These are phyloP conservation scores for Parafenestella ontariensis DNA, from an alignment of 2,329 filamentous ascomycete genomes.

Conservation along the genomic window DNA sequence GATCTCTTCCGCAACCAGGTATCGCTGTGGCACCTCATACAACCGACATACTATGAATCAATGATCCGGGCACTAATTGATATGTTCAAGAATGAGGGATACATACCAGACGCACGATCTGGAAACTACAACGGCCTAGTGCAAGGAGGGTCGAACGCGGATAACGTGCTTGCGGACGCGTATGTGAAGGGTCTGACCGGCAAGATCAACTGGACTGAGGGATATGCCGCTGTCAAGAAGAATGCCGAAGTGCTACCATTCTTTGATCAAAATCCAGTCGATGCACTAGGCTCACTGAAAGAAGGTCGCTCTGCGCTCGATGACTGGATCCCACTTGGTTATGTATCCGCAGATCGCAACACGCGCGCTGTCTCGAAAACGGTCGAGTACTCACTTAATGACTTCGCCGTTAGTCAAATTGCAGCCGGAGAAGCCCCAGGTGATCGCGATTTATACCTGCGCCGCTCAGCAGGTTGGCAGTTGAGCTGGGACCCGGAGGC, in stretches of 20 bases:
- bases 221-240: slow-evolving; percentile 74
- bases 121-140: slow-evolving; percentile 63
- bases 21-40: slow-evolving; percentile 63
- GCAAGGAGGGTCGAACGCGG: slow-evolving; percentile 46
- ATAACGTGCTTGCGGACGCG: slow-evolving; percentile 67
- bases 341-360: slow-evolving; percentile 49
- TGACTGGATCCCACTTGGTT: slow-evolving; percentile 54
- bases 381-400: slow-evolving; percentile 54
- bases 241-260: slow-evolving; percentile 67
- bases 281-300: slow-evolving; percentile 48
- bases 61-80: slow-evolving; percentile 76
- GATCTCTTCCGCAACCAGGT: slow-evolving; percentile 68
- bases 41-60: slow-evolving; percentile 67
- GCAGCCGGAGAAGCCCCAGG: slow-evolving; percentile 50
- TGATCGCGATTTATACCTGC: slow-evolving; percentile 49
- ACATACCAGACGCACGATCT: slow-evolving; percentile 72
- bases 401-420: slow-evolving; percentile 53
- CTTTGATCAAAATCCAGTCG: slow-evolving; percentile 45
- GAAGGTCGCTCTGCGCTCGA: slow-evolving; percentile 53
- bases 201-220: slow-evolving; percentile 73
- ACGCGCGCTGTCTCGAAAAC: slow-evolving; percentile 51
- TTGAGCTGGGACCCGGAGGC: slow-evolving; percentile 50
- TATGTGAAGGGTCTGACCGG: slow-evolving; percentile 69
- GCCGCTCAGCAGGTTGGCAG: slow-evolving; percentile 52
- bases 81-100: slow-evolving; percentile 67